Conservation (phyloP, 768 basidiomycete species). For the Boletus rubroflammeus region DNA sequence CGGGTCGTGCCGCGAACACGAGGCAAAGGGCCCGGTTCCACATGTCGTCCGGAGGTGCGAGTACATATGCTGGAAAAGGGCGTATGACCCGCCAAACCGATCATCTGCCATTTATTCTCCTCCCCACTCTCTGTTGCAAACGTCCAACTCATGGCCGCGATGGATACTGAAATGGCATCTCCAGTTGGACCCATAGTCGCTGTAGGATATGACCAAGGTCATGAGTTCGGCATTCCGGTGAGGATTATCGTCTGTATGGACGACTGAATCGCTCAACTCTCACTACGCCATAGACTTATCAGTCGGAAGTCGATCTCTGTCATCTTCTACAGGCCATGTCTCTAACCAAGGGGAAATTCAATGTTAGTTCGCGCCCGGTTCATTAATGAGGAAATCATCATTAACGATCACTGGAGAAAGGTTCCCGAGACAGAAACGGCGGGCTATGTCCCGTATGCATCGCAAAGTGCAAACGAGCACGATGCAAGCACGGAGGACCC, state of each 20-base stretch:
- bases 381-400: background rate
- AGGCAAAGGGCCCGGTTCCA: conserved; percentile 26
- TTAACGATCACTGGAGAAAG: conserved; percentile 34
- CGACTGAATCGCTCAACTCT: conserved; percentile 1
- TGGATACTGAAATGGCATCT: conserved; percentile 35
- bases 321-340: conserved; percentile 50
- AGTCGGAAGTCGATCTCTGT: conserved; percentile 46
- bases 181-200: conserved; percentile 29
- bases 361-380: conserved; percentile 24
- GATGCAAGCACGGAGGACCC: conserved; percentile 45
- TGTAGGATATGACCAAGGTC: conserved; percentile 17
- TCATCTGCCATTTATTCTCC: conserved; percentile 10
- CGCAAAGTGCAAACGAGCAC: conserved; percentile 35
- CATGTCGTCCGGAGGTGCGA: conserved; percentile 21
- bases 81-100: conserved; percentile 8
- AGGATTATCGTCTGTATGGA: conserved; percentile 1
- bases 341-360: conserved; percentile 34
- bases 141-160: conserved; percentile 15
- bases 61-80: conserved; percentile 26
- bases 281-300: conserved; percentile 19
- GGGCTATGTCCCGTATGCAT: conserved; percentile 26
- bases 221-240: conserved; percentile 22
- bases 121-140: background rate
- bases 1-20: conserved; percentile 24
- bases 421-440: conserved; percentile 19